Base-by-base conservation (phyloP, 129 eudicot genomes). In the Silybum marianum region DNA sequence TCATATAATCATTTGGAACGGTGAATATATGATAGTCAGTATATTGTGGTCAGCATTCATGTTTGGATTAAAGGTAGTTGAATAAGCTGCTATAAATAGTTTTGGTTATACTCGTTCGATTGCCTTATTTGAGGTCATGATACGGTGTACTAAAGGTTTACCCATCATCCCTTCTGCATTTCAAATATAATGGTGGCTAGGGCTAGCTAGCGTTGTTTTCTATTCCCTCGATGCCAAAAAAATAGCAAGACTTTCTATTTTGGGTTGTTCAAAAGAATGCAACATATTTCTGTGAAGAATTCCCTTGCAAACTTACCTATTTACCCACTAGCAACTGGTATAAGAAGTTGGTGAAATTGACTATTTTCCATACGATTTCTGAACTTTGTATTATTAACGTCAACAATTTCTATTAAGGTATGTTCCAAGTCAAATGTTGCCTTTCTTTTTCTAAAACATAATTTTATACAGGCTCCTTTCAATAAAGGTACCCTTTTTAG, bases 381-480 rank as follows among this genome's bases (percentile, higher is more conserved):
- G 39, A 77, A 77, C 63, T 23, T 77, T 12, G 62, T 78, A 4
- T 65, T 23, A 42, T 42, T 39, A 23, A 9, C 74, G 81, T 78
- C 40, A 39, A 40, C 46, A 30, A 40, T 71, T 42, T 78, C 69
- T 46, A 67, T 3, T 68, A 28, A 12, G 30, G 51, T 26, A 26
- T 32, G 6, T 78, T 25, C 34, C 51, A 69, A 69, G 75, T 78
- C 68, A 46, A 67, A 78, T 78, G 82, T n/a, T 11, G 44, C 82
- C 44, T 69, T 65, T 58, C 66, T 39, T 65, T 65, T 65, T 21
- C 16, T 11, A 78, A 22, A 19, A 69, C 68, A 51, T 68, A 46
- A 18, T 11, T 6, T 24, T 14, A 7, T 58, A n/a, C 71, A 30
- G 2, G 22, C 42, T 80, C 38, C 70, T 24, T 60, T 60, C 68